Conservation (phyloP, 306 rosid species). For the Arachis hypogaea region DNA sequence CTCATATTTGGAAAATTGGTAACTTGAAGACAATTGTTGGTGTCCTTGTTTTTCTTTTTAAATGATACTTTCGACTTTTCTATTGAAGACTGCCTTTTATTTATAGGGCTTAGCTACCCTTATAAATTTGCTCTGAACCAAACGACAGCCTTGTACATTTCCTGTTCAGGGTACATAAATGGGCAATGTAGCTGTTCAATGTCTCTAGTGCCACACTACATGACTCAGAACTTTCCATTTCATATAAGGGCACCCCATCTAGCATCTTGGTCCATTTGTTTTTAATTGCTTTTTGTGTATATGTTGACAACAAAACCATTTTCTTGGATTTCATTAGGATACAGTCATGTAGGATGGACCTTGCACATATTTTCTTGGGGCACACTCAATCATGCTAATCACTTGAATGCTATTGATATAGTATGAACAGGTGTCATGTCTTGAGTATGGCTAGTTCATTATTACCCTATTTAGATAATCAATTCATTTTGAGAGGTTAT, state of each 20-base stretch:
- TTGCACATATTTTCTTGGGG: conserved; percentile 29
- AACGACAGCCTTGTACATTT: conserved; percentile 38
- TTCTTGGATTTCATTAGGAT: conserved; percentile 26
- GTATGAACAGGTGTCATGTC: conserved; percentile 28
- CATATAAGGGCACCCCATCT: conserved; percentile 25
- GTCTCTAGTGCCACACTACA: conserved; percentile 24
- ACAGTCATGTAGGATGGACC: conserved; percentile 33
- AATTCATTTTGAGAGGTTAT: conserved; percentile 28
- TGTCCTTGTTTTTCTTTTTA: not conserved
- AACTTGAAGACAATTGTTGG: conserved; percentile 2
- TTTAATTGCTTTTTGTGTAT: conserved; percentile 6
- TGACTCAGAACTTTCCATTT: conserved; percentile 33
- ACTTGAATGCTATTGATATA: conserved; percentile 37
- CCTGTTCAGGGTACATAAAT: conserved; percentile 38
- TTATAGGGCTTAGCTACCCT: conserved; percentile 39
- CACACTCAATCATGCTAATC: conserved; percentile 25
- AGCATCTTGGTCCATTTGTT: conserved; percentile 36
- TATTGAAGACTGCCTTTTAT: conserved; percentile 25
- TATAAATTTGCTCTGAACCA: conserved; percentile 38
- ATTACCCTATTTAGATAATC: conserved; percentile 31
- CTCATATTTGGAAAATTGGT: conserved; percentile 18
- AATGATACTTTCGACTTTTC: conserved; percentile 25
- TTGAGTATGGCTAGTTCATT: conserved; percentile 27
- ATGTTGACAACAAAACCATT: conserved; percentile 8
- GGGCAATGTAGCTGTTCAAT: conserved; percentile 32